Evolutionary conservation across 495 filamentous ascomycete species (phyloP).

Genomic region (Penicillium robsamsonii): DNA sequence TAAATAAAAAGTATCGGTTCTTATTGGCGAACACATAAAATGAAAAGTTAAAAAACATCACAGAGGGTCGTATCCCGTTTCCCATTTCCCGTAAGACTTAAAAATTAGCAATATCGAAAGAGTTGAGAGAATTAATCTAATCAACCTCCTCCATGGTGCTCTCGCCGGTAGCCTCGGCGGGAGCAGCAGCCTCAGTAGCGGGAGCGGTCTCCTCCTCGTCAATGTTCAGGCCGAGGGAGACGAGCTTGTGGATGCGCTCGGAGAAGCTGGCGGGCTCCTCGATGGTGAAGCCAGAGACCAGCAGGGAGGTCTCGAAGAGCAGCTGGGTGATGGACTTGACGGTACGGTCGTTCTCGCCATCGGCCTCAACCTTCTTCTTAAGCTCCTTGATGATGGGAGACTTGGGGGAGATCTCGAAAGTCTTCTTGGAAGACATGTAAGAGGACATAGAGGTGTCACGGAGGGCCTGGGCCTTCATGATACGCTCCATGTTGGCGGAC

Average conservation of each 20-base stretch:
- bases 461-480: slow-evolving; percentile 99
- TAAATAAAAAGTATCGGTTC: slow-evolving; percentile 1
- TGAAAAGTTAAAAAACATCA: slow-evolving; percentile 24
- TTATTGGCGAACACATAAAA: slow-evolving; percentile 10
- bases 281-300: slow-evolving; percentile 98
- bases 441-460: slow-evolving; percentile 99
- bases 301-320: slow-evolving; percentile 95
- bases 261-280: slow-evolving; percentile 97
- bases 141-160: slow-evolving; percentile 74
- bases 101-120: slow-evolving; percentile 22
- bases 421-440: slow-evolving; percentile 99
- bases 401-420: slow-evolving; percentile 99
- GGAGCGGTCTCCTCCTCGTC: slow-evolving; percentile 80
- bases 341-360: slow-evolving; percentile 95
- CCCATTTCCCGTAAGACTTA: slow-evolving; percentile 36
- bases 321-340: slow-evolving; percentile 98
- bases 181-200: slow-evolving; percentile 58
- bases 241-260: slow-evolving; percentile 98
- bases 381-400: slow-evolving; percentile 97
- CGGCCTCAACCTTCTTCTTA: slow-evolving; percentile 95
- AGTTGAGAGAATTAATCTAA: slow-evolving; percentile 42
- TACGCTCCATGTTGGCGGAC: slow-evolving; percentile 99
- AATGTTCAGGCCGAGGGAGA: slow-evolving; percentile 92
- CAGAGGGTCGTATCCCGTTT: slow-evolving; percentile 35
- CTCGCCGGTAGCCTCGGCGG: slow-evolving; percentile 59